Conservation (phyloP, 83 land plant genomes). For the Picea engelmannii region DNA sequence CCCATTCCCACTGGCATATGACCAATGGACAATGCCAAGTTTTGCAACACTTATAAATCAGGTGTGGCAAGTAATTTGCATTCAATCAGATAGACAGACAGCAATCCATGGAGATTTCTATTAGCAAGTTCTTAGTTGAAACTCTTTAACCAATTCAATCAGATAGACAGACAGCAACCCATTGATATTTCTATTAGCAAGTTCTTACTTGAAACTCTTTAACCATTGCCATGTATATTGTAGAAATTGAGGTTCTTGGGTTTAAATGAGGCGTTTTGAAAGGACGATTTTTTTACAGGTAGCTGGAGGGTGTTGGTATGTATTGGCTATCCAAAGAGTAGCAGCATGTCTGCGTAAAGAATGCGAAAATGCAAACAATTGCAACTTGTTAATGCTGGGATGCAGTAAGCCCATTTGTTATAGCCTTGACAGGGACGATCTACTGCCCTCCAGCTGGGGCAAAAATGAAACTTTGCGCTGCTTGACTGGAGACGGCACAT, state of each 20-base stretch:
- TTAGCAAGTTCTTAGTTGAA: background rate
- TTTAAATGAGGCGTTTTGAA: background rate
- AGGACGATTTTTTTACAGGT: conserved; percentile 43
- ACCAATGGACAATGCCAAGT: no score
- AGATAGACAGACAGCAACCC: background rate
- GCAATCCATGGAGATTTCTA: background rate
- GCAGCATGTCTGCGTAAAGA: conserved; percentile 61
- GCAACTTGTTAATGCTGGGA: conserved; percentile 40
- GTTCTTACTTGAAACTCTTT: background rate
- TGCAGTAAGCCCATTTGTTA: conserved; percentile 60
- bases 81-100: background rate
- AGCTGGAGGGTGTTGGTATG: conserved; percentile 93
- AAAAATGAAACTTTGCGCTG: conserved; percentile 34
- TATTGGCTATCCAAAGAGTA: conserved; percentile 78
- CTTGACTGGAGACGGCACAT: conserved; percentile 42
- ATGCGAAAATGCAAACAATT: conserved; percentile 37
- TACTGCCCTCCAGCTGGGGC: background rate
- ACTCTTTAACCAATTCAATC: no score
- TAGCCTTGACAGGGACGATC: conserved; percentile 19
- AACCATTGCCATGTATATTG: background rate
- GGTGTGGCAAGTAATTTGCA: no score
- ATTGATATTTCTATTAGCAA: background rate
- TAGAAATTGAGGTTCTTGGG: background rate
- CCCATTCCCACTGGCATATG: no score
- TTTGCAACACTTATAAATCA: no score